Percentiles rank a stretch among this genome's conserved stretches.
These are phyloP conservation scores for Rhinocladiella mackenziei DNA, from an alignment of 2,329 filamentous ascomycete species.

Conservation along the genomic window DNA sequence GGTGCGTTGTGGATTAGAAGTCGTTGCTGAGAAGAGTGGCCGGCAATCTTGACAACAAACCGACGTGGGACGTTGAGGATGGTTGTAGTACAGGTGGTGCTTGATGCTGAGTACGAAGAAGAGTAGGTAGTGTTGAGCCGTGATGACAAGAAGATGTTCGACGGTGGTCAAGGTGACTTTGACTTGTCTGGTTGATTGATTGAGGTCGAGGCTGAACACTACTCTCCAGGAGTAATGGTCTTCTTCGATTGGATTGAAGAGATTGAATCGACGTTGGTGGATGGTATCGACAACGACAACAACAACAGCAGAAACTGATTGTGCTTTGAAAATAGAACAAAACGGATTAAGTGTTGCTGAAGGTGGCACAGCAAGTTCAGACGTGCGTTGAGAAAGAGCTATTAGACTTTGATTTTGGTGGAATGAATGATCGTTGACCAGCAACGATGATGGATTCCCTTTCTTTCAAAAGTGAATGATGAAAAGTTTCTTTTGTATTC, in stretches of 20 bases:
- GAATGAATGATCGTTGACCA: conserved; percentile 25
- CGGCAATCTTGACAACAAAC: conserved; percentile 25
- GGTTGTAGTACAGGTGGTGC: conserved; percentile 4
- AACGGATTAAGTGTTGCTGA: conserved; percentile 15
- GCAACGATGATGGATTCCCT: conserved; percentile 25
- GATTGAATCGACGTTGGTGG: conserved; percentile 2
- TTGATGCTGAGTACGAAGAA: conserved; percentile 15
- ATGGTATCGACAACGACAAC: conserved; percentile 14
- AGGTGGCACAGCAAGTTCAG: conserved; percentile 22
- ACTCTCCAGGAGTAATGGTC: conserved; percentile 15
- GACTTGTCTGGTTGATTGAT: conserved; percentile 4
- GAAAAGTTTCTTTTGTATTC: conserved; percentile 11
- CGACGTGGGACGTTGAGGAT: conserved; percentile 16
- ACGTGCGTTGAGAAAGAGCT: conserved; percentile 22
- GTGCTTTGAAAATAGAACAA: no score
- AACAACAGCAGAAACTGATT: conserved; percentile 6
- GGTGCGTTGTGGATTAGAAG: conserved; percentile 17
- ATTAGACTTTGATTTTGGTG: conserved; percentile 18
- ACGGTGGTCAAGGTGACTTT: no score
- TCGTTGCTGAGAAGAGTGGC: conserved; percentile 23
- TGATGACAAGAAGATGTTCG: no score
- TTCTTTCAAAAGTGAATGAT: conserved; percentile 13
- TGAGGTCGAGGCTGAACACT: no score
- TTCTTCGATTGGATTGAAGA: conserved; percentile 9
- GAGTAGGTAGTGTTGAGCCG: conserved; percentile 1